Percentiles rank a stretch among this genome's conserved stretches.
phyloP scores from a whole-genome alignment of 2,329 filamentous ascomycete genomes.

The Herpotrichia juniperi region DNA sequence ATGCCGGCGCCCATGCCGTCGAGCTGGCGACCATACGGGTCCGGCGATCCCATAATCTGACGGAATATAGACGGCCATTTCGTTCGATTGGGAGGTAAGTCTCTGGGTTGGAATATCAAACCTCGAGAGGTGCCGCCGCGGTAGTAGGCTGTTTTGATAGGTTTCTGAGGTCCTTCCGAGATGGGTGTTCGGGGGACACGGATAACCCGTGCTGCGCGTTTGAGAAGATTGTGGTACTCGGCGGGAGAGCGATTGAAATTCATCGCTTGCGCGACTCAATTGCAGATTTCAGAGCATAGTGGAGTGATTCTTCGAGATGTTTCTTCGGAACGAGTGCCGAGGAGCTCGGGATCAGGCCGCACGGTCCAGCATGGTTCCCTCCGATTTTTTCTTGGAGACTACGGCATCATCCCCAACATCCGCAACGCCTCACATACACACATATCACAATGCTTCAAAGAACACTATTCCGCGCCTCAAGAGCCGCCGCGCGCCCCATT shows the following conservation, averaged over 20 bases:
- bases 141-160: conserved; percentile 61
- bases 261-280: not conserved
- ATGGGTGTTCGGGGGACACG: not conserved
- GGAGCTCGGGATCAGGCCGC: conserved; percentile 25
- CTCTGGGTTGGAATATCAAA: conserved; percentile 62
- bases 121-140: conserved; percentile 74
- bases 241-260: not conserved
- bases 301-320: not conserved
- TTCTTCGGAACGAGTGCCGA: conserved; percentile 27
- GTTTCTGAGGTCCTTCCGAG: conserved; percentile 14
- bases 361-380: conserved; percentile 12
- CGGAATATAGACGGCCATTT: conserved; percentile 63
- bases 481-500: conserved; percentile 48
- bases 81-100: conserved; percentile 56
- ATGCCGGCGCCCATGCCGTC: conserved; percentile 74
- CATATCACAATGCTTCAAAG: conserved; percentile 56
- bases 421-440: conserved; percentile 4
- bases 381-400: conserved; percentile 4
- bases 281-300: not conserved
- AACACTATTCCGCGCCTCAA: conserved; percentile 55
- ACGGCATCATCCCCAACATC: conserved; percentile 1
- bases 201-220: not conserved
- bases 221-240: not conserved
- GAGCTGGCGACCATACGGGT: conserved; percentile 71
- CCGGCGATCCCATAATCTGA: conserved; percentile 67